Conservation (phyloP, 352 stramenopile genomes). For the Globisporangium rhizosaccharum region DNA sequence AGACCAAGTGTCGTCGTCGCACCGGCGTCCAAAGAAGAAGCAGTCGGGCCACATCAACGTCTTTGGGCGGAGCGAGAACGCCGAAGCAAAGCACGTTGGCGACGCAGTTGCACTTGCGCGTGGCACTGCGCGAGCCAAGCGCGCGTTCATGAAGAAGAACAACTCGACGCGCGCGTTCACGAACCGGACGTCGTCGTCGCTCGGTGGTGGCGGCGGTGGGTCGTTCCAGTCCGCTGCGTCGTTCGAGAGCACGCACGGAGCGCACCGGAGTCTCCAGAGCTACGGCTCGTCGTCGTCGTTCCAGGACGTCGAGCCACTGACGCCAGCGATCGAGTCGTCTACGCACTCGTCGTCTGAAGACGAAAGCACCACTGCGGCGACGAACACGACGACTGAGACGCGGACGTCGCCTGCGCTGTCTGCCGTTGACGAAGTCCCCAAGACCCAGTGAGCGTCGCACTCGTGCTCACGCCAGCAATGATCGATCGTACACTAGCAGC, state of each 20-base stretch:
- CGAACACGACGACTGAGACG: not conserved
- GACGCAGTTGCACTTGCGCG: slow-evolving; percentile 46
- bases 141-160: slow-evolving; percentile 41
- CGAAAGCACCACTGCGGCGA: not conserved
- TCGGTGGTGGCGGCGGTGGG: not conserved
- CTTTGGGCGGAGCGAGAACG: slow-evolving; percentile 66
- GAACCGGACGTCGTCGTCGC: slow-evolving; percentile 12
- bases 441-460: not conserved
- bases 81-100: slow-evolving; percentile 38
- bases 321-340: slow-evolving; percentile 8
- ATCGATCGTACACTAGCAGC: too few species aligned
- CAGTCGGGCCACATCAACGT: slow-evolving; percentile 37
- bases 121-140: slow-evolving; percentile 45
- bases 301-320: slow-evolving; percentile 1
- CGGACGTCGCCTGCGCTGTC: not conserved
- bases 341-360: slow-evolving; percentile 1
- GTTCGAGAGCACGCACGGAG: not conserved
- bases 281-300: slow-evolving; percentile 11
- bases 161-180: slow-evolving; percentile 14
- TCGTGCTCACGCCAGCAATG: too few species aligned
- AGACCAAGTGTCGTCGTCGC: slow-evolving; percentile 33
- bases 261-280: not conserved
- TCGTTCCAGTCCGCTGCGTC: slow-evolving; percentile 6
- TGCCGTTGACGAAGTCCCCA: not conserved
- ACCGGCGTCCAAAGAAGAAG: slow-evolving; percentile 27